Conservation (phyloP, 2,329 filamentous ascomycete species). For the Diplodia seriata region DNA sequence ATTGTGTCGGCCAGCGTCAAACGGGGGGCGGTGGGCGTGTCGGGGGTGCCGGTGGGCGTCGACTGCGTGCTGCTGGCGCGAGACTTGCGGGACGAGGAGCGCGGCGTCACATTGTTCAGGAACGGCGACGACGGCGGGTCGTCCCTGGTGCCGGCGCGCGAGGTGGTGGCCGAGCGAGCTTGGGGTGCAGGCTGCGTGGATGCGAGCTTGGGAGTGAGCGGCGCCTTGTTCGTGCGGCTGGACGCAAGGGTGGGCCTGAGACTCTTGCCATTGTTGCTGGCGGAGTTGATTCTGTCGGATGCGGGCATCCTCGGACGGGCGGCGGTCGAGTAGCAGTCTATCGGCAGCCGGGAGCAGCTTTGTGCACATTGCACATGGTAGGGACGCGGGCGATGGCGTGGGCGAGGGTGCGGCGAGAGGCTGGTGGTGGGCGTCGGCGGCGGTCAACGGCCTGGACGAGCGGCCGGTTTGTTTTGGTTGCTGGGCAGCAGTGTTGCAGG, state of each 20-base stretch:
- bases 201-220: constrained; percentile 67
- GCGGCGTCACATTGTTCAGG: constrained; percentile 76
- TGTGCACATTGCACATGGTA: constrained; percentile 33
- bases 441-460: background rate
- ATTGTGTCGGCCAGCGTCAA: constrained; percentile 30
- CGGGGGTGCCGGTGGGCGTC: constrained; percentile 70
- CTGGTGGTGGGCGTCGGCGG: background rate
- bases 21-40: constrained; percentile 37
- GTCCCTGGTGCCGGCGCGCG: constrained; percentile 46
- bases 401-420: background rate
- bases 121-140: constrained; percentile 63
- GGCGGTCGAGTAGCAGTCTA: constrained; percentile 30
- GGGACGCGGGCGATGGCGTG: constrained; percentile 1
- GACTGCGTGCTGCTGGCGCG: constrained; percentile 72
- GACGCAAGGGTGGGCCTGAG: constrained; percentile 74
- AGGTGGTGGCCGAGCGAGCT: constrained; percentile 38
- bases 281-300: constrained; percentile 49
- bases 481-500: constrained; percentile 22
- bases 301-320: constrained; percentile 40
- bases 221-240: constrained; percentile 62
- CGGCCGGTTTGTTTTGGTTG: constrained; percentile 32
- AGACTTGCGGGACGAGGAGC: constrained; percentile 75
- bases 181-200: constrained; percentile 43
- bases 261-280: constrained; percentile 61
- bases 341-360: constrained; percentile 24